These are phyloP conservation scores for Claviceps capensis DNA, from an alignment of 2,329 filamentous ascomycete species.

Conservation along the genomic window DNA sequence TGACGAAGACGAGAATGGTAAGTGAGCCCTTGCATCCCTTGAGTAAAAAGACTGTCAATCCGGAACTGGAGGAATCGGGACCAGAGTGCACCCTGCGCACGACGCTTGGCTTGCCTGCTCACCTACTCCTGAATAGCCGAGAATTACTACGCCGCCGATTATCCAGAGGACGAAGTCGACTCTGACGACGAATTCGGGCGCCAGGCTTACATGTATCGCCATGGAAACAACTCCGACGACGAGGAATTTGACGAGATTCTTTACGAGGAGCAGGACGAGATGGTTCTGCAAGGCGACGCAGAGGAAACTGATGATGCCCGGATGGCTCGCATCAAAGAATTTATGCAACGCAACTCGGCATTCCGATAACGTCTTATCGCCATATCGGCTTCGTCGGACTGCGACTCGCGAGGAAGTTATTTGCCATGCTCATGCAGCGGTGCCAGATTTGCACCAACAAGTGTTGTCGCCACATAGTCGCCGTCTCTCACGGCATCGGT, in stretches of 20 bases:
- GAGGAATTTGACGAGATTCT: conserved; percentile 36
- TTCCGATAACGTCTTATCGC: conserved; percentile 2
- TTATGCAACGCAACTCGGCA: conserved; percentile 21
- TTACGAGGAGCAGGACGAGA: conserved; percentile 23
- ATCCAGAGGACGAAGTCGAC: conserved; percentile 66
- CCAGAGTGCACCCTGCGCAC: background rate
- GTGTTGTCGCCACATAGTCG: too few relatives aligned
- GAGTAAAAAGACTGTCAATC: background rate
- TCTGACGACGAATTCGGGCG: conserved; percentile 44
- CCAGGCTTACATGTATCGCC: conserved; percentile 41
- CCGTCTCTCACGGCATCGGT: too few relatives aligned
- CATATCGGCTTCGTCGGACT: too few relatives aligned
- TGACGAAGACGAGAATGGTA: conserved; percentile 54
- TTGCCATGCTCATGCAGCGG: too few relatives aligned
- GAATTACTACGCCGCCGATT: conserved; percentile 67
- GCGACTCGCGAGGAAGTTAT: too few relatives aligned
- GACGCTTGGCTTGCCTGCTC: background rate
- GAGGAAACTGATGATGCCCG: conserved; percentile 22
- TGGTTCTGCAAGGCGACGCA: conserved; percentile 23
- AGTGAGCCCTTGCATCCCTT: conserved; percentile 7
- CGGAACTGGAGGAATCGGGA: background rate
- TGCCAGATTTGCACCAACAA: too few relatives aligned
- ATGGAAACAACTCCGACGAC: conserved; percentile 37
- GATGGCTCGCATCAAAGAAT: conserved; percentile 25
- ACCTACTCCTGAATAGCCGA: conserved; percentile 37